Conservation (phyloP, 345 rosid species). For the Eucalyptus tenuipes region DNA sequence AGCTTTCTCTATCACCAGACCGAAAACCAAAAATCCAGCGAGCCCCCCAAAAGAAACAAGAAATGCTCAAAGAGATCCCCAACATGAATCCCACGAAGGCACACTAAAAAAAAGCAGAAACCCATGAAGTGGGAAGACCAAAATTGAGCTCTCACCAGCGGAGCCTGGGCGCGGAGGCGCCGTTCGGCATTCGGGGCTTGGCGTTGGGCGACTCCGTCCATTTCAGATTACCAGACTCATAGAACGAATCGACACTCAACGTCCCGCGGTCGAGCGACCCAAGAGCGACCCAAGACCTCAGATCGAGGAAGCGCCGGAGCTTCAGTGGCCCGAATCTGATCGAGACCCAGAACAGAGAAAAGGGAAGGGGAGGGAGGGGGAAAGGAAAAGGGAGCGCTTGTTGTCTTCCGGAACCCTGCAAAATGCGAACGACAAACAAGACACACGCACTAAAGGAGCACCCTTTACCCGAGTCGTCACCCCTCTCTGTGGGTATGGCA, state of each 20-base stretch:
- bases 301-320: background rate
- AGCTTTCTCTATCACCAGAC: background rate
- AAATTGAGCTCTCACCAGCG: constrained; percentile 33
- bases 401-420: background rate
- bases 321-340: background rate
- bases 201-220: constrained; percentile 40
- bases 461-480: background rate
- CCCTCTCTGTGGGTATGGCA: background rate
- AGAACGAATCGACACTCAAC: background rate
- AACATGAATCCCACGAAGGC: background rate
- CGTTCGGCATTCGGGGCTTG: constrained; percentile 40
- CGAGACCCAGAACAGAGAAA: background rate
- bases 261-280: background rate
- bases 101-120: background rate
- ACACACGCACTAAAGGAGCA: background rate
- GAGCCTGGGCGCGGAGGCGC: constrained; percentile 69
- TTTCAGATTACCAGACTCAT: constrained; percentile 5
- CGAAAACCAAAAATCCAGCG: background rate
- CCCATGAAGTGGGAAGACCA: background rate
- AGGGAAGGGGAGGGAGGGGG: background rate
- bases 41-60: background rate
- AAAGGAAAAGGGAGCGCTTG: background rate
- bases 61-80: background rate
- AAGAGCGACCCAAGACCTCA: background rate
- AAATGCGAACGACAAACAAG: background rate